Percentiles rank a stretch among this genome's conserved stretches.
Conservation (phyloP, 2,329 filamentous ascomycete genomes). For the Chalara sp. region DNA sequence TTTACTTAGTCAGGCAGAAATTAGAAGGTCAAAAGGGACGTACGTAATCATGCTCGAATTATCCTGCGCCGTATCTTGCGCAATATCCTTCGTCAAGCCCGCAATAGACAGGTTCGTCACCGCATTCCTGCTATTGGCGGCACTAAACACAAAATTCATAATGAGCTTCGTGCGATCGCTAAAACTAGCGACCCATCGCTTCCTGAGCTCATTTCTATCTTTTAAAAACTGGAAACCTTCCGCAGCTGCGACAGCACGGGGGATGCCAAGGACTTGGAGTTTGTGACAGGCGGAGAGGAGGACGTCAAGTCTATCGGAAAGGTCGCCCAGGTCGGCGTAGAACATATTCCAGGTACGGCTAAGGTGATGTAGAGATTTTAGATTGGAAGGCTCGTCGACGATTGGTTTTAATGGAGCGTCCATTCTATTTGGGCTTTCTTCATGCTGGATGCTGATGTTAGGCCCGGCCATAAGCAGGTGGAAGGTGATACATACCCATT, state of each 20-base stretch:
- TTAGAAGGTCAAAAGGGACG: not conserved
- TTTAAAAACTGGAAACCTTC: not conserved
- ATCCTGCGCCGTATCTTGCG: not conserved
- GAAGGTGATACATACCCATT: not conserved
- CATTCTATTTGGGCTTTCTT: not conserved
- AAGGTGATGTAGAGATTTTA: slow-evolving; percentile 1
- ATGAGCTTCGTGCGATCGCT: slow-evolving; percentile 1
- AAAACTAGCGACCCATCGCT: slow-evolving; percentile 2
- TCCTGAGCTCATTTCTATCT: not conserved
- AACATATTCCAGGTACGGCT: slow-evolving; percentile 2
- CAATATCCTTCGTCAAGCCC: not conserved
- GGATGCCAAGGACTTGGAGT: not conserved
- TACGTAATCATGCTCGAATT: slow-evolving; percentile 1
- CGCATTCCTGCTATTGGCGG: not conserved
- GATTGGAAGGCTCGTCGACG: not conserved
- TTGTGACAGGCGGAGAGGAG: not conserved
- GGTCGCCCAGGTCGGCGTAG: slow-evolving; percentile 1
- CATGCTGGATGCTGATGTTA: too few relatives aligned
- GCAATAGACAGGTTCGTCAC: not conserved
- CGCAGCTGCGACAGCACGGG: not conserved
- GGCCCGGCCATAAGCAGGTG: too few relatives aligned
- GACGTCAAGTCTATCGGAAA: not conserved
- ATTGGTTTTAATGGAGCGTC: slow-evolving; percentile 1
- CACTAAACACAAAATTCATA: slow-evolving; percentile 1
- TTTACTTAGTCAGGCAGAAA: too few relatives aligned